These are phyloP conservation scores for Rhizophora mangle DNA, from an alignment of 345 rosid species.

Conservation along the genomic window DNA sequence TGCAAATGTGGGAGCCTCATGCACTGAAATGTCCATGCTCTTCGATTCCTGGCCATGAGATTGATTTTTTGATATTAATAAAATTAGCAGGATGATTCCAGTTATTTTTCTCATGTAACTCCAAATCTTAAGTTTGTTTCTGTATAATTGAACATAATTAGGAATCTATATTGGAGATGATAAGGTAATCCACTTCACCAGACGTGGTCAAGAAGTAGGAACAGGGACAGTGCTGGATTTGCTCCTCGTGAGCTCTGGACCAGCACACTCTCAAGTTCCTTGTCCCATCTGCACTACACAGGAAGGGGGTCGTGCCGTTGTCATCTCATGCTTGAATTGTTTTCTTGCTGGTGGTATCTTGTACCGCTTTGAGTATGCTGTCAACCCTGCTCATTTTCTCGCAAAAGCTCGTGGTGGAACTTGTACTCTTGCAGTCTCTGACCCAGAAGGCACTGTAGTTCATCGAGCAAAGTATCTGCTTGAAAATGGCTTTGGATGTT, in stretches of 20 bases:
- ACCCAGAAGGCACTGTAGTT: conserved; percentile 44
- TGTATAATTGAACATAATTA: conserved; percentile 11
- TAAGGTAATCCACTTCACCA: conserved; percentile 78
- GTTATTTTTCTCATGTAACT: not conserved
- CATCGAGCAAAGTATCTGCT: conserved; percentile 75
- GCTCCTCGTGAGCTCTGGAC: conserved; percentile 69
- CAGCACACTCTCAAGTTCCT: conserved; percentile 43
- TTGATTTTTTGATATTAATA: too few relatives aligned
- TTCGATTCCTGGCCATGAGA: too few relatives aligned
- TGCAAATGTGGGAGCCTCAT: too few relatives aligned
- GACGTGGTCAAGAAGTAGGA: conserved; percentile 89
- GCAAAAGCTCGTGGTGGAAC: conserved; percentile 94
- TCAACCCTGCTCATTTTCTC: conserved; percentile 65
- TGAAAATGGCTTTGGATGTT: conserved; percentile 84
- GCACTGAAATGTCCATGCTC: too few relatives aligned
- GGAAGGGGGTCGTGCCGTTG: conserved; percentile 60
- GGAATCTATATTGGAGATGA: conserved; percentile 86
- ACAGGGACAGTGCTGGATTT: conserved; percentile 78
- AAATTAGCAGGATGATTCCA: too few relatives aligned
- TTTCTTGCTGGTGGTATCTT: conserved; percentile 80
- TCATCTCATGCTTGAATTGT: conserved; percentile 78
- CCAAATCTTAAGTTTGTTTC: not conserved
- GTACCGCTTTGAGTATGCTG: conserved; percentile 78
- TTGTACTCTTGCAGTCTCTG: conserved; percentile 76
- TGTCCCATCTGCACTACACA: conserved; percentile 63